phyloP scores from a whole-genome alignment of 1,139 yeast genomes.

The Yamadazyma pseudoaaseri region DNA sequence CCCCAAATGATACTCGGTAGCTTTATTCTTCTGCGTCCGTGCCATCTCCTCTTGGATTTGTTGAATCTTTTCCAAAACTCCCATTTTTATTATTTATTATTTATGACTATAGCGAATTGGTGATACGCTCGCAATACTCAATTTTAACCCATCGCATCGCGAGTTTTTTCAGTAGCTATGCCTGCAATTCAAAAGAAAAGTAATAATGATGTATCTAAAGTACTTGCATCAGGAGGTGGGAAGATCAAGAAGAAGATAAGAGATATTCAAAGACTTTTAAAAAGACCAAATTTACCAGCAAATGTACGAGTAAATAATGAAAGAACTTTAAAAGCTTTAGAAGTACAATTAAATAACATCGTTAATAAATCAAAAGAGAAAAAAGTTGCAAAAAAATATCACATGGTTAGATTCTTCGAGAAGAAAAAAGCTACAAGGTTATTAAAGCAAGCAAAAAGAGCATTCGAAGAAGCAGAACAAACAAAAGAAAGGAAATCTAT shows the following conservation, averaged over 20 bases:
- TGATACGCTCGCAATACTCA: too few relatives aligned
- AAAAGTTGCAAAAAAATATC: slow-evolving; percentile 74
- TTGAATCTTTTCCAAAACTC: slow-evolving; percentile 67
- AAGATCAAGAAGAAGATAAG: slow-evolving; percentile 83
- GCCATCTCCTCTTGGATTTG: slow-evolving; percentile 93
- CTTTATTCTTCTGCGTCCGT: slow-evolving; percentile 95
- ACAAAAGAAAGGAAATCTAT: slow-evolving; percentile 50
- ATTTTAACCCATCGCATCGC: slow-evolving; percentile 10
- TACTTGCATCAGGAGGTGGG: slow-evolving; percentile 39
- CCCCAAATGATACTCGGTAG: slow-evolving; percentile 96
- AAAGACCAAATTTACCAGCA: slow-evolving; percentile 65
- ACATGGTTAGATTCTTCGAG: slow-evolving; percentile 92
- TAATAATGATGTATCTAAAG: slow-evolving; percentile 24
- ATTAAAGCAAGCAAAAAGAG: slow-evolving; percentile 62
- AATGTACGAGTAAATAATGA: slow-evolving; percentile 78
- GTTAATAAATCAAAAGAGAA: slow-evolving; percentile 51
- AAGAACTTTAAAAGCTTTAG: slow-evolving; percentile 76
- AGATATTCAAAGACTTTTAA: slow-evolving; percentile 73
- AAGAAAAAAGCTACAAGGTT: slow-evolving; percentile 80
- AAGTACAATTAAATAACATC: slow-evolving; percentile 60
- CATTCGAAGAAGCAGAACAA: slow-evolving; percentile 36
- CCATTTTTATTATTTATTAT: slow-evolving; percentile 18
- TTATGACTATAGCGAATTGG: background rate
- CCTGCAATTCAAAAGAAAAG: slow-evolving; percentile 4
- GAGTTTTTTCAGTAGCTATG: slow-evolving; percentile 3